phyloP scores from a whole-genome alignment of 169 alveolate genomes.

The Babesia caballi region DNA sequence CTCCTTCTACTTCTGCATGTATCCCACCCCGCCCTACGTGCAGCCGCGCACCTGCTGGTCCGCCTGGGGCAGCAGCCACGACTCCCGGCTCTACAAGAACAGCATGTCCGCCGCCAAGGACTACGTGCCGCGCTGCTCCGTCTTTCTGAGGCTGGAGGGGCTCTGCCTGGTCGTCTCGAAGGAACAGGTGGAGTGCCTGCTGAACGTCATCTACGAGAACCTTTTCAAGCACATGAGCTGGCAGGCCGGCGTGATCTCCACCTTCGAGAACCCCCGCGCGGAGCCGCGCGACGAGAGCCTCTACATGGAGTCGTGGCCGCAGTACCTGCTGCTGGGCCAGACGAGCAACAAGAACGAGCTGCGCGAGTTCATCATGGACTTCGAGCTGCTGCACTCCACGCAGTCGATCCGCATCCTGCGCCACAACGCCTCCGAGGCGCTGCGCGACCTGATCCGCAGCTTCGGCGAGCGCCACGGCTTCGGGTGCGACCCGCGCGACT shows the following conservation, averaged over 20 bases:
- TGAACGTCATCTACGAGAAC: constrained; percentile 41
- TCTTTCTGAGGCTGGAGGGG: constrained; percentile 43
- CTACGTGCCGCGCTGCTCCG: constrained; percentile 49
- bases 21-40: constrained; percentile 43
- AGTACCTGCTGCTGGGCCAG: constrained; percentile 39
- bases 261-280: constrained; percentile 57
- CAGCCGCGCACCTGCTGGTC: constrained; percentile 54
- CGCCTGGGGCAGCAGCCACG: constrained; percentile 44
- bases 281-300: constrained; percentile 27
- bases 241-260: constrained; percentile 51
- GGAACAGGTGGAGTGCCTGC: constrained; percentile 54
- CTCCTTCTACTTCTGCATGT: constrained; percentile 57
- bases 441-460: constrained; percentile 32
- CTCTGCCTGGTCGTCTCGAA: constrained; percentile 32
- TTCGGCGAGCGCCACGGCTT: constrained; percentile 13
- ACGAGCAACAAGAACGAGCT: constrained; percentile 14
- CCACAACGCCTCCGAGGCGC: constrained; percentile 42
- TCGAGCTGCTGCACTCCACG: constrained; percentile 59
- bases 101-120: constrained; percentile 1
- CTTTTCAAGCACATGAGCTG: constrained; percentile 34
- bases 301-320: constrained; percentile 70
- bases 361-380: constrained; percentile 49
- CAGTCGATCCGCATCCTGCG: constrained; percentile 45
- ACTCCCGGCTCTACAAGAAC: constrained; percentile 37
- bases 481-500: constrained; percentile 29